These are phyloP conservation scores for Botrytis squamosa DNA, from an alignment of 2,329 filamentous ascomycete genomes.

Conservation along the genomic window DNA sequence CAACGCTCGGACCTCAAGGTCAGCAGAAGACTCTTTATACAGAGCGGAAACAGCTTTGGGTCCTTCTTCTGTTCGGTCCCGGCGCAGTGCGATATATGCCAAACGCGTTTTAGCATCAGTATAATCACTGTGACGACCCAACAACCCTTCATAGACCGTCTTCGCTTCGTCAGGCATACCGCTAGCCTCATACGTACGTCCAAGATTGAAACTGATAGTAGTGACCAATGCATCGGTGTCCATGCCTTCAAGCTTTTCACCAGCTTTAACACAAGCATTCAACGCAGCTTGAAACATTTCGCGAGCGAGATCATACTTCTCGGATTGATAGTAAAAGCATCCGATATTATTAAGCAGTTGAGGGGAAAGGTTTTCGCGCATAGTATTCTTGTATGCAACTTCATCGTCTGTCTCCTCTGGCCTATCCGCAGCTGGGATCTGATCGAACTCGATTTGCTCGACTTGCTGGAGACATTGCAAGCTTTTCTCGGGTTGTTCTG, in stretches of 20 bases:
- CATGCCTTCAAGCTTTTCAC: constrained; percentile 69
- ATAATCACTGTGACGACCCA: constrained; percentile 85
- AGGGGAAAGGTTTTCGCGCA: constrained; percentile 79
- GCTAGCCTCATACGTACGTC: constrained; percentile 85
- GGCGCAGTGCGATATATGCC: constrained; percentile 83
- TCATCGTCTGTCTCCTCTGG: constrained; percentile 61
- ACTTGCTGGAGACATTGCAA: constrained; percentile 89
- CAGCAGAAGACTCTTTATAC: constrained; percentile 77
- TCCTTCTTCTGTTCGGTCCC: constrained; percentile 79
- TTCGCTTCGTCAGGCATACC: constrained; percentile 79
- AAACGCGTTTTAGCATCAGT: constrained; percentile 86
- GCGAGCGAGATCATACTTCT: constrained; percentile 76
- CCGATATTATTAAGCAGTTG: constrained; percentile 96
- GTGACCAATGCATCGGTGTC: constrained; percentile 92
- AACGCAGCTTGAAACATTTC: constrained; percentile 91
- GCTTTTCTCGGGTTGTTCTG: constrained; percentile 81
- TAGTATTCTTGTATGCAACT: constrained; percentile 54
- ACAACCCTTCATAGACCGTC: constrained; percentile 81
- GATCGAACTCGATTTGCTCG: constrained; percentile 82
- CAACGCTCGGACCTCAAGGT: constrained; percentile 87
- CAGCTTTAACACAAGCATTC: constrained; percentile 79
- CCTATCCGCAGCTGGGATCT: constrained; percentile 68
- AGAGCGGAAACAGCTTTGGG: constrained; percentile 82
- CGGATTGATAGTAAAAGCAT: constrained; percentile 88
- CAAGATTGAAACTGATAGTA: constrained; percentile 95